These are phyloP conservation scores for Suillus fuscotomentosus DNA, from an alignment of 768 basidiomycete species.

Conservation along the genomic window DNA sequence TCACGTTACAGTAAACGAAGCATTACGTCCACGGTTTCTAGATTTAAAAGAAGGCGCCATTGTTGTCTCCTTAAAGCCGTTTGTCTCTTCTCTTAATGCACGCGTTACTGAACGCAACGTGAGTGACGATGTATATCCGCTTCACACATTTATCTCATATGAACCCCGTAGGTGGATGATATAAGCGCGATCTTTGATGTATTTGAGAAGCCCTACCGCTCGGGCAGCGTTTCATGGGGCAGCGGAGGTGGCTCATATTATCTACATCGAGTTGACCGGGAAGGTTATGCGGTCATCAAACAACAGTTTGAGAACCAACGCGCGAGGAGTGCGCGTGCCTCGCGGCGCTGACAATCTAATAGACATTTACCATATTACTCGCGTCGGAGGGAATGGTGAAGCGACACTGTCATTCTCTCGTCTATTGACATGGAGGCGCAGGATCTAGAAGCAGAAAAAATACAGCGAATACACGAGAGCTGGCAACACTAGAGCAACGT, in stretches of 20 bases:
- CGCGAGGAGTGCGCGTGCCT: conserved; percentile 22
- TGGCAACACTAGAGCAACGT: neutral
- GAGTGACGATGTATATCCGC: conserved; percentile 21
- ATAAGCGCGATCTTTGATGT: conserved; percentile 84
- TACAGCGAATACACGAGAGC: neutral
- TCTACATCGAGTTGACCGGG: conserved; percentile 74
- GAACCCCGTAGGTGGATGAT: conserved; percentile 56
- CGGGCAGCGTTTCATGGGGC: conserved; percentile 83
- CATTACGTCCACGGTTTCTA: conserved; percentile 83
- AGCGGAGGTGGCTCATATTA: conserved; percentile 69
- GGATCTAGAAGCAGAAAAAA: neutral
- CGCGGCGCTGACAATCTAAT: conserved; percentile 20
- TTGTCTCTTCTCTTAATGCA: conserved; percentile 67
- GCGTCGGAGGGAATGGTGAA: neutral
- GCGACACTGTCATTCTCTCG: neutral
- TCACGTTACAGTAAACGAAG: conserved; percentile 69
- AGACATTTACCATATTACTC: neutral
- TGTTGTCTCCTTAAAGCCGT: conserved; percentile 86
- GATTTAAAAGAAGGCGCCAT: conserved; percentile 93
- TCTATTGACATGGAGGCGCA: neutral
- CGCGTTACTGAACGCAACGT: conserved; percentile 86
- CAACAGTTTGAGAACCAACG: conserved; percentile 53
- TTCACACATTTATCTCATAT: conserved; percentile 5
- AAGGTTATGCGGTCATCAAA: conserved; percentile 61
- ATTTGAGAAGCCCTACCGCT: conserved; percentile 60